A percentile compares a stretch with the other conserved stretches of the same genome.
Conservation (phyloP, 1,284 basidiomycete species). For the Microbotryomycetes sp. region DNA sequence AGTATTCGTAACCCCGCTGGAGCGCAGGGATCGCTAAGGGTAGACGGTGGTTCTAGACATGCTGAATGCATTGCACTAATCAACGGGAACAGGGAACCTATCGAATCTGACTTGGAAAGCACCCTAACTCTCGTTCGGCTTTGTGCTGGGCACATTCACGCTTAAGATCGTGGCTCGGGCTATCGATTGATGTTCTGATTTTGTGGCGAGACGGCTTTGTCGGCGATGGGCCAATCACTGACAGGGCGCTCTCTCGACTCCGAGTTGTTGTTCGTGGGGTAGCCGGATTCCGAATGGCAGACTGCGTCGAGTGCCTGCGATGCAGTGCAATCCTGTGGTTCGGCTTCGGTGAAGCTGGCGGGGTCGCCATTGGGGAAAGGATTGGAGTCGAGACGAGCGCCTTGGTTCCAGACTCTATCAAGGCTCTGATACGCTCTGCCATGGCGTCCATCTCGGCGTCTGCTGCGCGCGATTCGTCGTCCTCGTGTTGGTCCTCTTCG, state of each 20-base stretch:
- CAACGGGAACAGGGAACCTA: no score
- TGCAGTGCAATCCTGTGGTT: background rate
- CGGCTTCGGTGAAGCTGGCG: background rate
- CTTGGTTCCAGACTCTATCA: conserved; percentile 11
- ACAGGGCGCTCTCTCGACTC: background rate
- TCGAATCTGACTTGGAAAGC: no score
- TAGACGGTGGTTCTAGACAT: no score
- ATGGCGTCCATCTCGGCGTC: conserved; percentile 33
- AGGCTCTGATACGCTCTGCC: background rate
- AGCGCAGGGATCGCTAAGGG: no score
- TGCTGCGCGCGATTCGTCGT: conserved; percentile 43
- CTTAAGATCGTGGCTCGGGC: no score
- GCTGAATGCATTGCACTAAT: no score
- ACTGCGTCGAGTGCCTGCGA: background rate
- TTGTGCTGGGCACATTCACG: no score
- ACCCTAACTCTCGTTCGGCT: no score
- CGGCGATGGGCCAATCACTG: background rate
- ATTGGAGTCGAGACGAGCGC: background rate
- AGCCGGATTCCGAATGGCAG: background rate
- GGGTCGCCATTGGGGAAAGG: background rate
- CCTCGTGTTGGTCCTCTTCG: conserved; percentile 53
- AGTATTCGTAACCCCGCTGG: no score
- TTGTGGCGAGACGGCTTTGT: background rate
- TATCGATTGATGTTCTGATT: background rate
- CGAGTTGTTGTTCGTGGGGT: background rate